These are phyloP conservation scores for Incumbomyces lentus DNA, from an alignment of 2,329 filamentous ascomycete species.

Conservation along the genomic window DNA sequence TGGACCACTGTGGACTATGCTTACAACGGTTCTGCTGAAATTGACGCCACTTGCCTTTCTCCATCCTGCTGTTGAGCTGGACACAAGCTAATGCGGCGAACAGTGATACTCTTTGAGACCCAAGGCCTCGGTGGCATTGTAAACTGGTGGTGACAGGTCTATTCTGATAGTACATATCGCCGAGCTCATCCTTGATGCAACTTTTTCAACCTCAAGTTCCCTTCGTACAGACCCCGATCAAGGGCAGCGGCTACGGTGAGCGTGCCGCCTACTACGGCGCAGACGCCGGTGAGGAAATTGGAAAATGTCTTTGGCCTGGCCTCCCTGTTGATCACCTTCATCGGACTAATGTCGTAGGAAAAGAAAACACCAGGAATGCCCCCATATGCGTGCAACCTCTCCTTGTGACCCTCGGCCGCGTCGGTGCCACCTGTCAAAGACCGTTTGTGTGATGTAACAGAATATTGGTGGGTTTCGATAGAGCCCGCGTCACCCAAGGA, in stretches of 20 bases:
- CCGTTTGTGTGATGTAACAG: conserved; percentile 90
- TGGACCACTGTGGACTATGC: conserved; percentile 18
- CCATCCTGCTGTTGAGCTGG: no score
- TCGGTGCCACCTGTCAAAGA: conserved; percentile 77
- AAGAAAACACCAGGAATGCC: conserved; percentile 98
- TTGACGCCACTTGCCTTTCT: neutral
- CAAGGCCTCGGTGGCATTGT: neutral
- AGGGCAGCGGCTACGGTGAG: conserved; percentile 90
- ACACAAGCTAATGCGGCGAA: neutral
- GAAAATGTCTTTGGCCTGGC: conserved; percentile 79
- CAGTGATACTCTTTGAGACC: neutral
- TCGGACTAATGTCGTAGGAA: conserved; percentile 97
- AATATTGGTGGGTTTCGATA: conserved; percentile 96
- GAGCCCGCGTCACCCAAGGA: conserved; percentile 60
- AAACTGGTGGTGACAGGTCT: neutral
- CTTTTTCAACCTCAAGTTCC: conserved; percentile 75
- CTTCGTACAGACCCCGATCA: conserved; percentile 86
- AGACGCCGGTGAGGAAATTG: conserved; percentile 86
- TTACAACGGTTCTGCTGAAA: conserved; percentile 23
- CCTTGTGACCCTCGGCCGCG: conserved; percentile 76
- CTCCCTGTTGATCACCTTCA: conserved; percentile 99
- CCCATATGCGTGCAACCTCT: conserved; percentile 77
- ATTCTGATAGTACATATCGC: neutral
- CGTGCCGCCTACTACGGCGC: conserved; percentile 88
- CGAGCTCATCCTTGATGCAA: conserved; percentile 49